Percentiles rank a stretch among this genome's conserved stretches.
phyloP scores from a whole-genome alignment of 208 protist genomes.

The Trypanosoma conorhini region DNA sequence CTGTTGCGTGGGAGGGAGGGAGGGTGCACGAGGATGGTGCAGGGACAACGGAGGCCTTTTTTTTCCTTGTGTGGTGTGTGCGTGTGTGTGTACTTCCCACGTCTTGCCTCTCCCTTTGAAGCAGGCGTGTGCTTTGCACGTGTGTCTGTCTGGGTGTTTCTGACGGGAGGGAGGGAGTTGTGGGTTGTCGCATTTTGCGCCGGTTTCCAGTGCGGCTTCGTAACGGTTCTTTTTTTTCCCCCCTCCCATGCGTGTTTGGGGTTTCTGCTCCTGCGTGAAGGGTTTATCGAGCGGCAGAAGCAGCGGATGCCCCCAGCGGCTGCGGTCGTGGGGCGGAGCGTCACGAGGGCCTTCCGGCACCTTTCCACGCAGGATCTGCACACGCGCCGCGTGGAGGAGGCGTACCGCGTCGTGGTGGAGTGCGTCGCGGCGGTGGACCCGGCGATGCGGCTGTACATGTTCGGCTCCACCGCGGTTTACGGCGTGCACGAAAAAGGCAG shows the following conservation, averaged over 20 bases:
- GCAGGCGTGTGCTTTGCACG: background rate
- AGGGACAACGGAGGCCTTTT: too few relatives aligned
- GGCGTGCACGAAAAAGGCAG: conserved; percentile 65
- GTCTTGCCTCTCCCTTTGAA: background rate
- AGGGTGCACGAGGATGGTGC: too few relatives aligned
- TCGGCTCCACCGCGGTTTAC: conserved; percentile 80
- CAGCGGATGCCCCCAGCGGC: conserved; percentile 15
- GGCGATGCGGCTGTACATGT: conserved; percentile 61
- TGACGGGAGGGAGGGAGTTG: background rate
- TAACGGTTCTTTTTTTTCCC: background rate
- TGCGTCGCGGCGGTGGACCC: conserved; percentile 57
- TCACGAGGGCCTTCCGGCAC: conserved; percentile 23
- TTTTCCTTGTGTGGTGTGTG: too few relatives aligned
- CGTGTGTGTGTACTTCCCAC: too few relatives aligned
- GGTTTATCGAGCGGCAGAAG: background rate
- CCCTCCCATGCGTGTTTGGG: background rate
- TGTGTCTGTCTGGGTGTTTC: conserved; percentile 8
- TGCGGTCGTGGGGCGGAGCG: conserved; percentile 26
- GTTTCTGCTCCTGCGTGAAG: conserved; percentile 3
- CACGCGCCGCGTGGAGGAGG: conserved; percentile 49
- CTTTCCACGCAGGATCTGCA: conserved; percentile 33
- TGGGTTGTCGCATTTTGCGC: background rate
- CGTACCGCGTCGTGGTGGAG: conserved; percentile 38
- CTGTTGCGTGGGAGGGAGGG: background rate
- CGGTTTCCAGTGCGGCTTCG: too few relatives aligned